Evolutionary conservation across 495 filamentous ascomycete genomes (phyloP).

Genomic region (Penicillium turbatum): DNA sequence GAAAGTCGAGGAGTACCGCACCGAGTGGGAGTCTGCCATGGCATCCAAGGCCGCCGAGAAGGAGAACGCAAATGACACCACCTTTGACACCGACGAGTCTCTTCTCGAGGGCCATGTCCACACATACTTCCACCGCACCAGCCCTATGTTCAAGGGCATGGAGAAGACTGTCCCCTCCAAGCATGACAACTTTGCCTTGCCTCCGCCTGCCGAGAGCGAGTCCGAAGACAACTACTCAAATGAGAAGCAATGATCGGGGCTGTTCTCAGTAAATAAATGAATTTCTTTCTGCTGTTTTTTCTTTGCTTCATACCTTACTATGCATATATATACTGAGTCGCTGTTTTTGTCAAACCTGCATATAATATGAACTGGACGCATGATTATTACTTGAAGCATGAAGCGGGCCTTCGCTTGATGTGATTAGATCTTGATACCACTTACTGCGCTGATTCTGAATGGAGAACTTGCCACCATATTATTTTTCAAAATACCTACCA

Average conservation of each 20-base stretch:
- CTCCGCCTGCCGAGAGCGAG: constrained; percentile 37
- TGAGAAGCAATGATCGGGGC: constrained; percentile 17
- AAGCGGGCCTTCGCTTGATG: constrained; percentile 12
- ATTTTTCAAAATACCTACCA: too few species aligned
- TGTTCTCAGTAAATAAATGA: constrained; percentile 11
- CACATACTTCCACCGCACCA: constrained; percentile 48
- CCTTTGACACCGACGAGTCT: constrained; percentile 38
- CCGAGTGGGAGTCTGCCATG: constrained; percentile 59
- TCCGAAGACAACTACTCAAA: constrained; percentile 16
- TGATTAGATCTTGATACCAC: constrained; percentile 27
- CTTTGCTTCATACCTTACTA: constrained; percentile 2
- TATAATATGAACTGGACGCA: neutral
- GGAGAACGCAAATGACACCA: constrained; percentile 22
- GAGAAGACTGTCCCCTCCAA: constrained; percentile 33
- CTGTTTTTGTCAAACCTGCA: neutral
- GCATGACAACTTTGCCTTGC: constrained; percentile 37
- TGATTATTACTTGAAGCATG: constrained; percentile 12
- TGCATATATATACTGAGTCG: constrained; percentile 12
- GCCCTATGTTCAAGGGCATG: constrained; percentile 47
- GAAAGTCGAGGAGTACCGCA: constrained; percentile 75
- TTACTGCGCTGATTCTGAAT: constrained; percentile 10
- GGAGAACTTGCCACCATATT: neutral
- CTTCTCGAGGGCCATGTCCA: constrained; percentile 45
- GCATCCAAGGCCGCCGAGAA: constrained; percentile 47
- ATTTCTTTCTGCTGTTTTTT: constrained; percentile 6